A percentile compares a stretch with the other conserved stretches of the same genome.
phyloP scores from a whole-genome alignment of 1,284 basidiomycete species.

The Leccinum subrobustum region DNA sequence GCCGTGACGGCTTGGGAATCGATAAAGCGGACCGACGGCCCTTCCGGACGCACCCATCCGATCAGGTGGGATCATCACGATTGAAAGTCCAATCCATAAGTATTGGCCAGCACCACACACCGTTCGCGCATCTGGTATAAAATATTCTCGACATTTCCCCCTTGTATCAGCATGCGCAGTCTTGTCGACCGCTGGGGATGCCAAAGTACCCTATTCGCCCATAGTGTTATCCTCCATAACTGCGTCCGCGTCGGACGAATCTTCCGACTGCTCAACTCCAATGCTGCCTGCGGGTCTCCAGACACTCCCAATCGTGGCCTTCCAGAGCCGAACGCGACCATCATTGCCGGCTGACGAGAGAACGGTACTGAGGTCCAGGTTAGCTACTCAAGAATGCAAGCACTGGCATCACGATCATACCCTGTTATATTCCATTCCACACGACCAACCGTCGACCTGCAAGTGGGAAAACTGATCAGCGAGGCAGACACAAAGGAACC shows the following conservation, averaged over 20 bases:
- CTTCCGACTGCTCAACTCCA: constrained; percentile 71
- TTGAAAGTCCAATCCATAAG: neutral
- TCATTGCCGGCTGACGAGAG: constrained; percentile 89
- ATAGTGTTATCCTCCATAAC: constrained; percentile 31
- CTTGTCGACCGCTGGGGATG: neutral
- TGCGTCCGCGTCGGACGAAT: constrained; percentile 41
- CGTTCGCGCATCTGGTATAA: neutral
- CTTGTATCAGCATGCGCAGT: neutral
- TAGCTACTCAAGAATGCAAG: constrained; percentile 5
- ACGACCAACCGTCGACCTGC: constrained; percentile 61
- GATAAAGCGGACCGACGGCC: neutral
- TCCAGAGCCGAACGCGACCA: constrained; percentile 86
- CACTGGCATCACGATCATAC: constrained; percentile 41
- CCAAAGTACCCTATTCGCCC: constrained; percentile 19
- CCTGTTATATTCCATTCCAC: constrained; percentile 91
- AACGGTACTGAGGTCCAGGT: constrained; percentile 61
- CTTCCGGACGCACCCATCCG: neutral
- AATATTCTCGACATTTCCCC: neutral
- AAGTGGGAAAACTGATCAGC: constrained; percentile 9
- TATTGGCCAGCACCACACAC: neutral
- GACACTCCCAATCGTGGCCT: constrained; percentile 71
- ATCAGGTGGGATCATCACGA: neutral
- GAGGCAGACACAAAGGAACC: neutral
- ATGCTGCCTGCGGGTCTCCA: constrained; percentile 79
- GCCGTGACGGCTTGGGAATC: neutral